phyloP scores from a whole-genome alignment of 345 rosid species.

The Eucalyptus cloeziana region DNA sequence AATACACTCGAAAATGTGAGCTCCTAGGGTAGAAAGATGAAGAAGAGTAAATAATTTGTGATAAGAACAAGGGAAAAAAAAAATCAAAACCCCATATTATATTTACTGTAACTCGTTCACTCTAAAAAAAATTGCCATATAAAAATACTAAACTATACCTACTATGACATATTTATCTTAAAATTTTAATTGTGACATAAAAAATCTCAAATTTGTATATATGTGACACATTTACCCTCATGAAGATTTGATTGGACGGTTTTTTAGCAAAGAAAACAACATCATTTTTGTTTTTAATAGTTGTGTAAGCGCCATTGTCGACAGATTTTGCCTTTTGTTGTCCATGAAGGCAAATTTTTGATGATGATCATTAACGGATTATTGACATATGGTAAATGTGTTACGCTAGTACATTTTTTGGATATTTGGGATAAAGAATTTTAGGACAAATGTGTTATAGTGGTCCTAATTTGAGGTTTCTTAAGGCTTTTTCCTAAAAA shows the following conservation, averaged over 20 bases:
- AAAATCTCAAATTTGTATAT: no score
- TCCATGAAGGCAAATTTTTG: background rate
- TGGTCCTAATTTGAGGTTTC: background rate
- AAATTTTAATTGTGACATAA: no score
- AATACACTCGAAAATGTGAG: accelerated
- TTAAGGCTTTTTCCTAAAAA: background rate
- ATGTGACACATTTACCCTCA: no score
- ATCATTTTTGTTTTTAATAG: accelerated
- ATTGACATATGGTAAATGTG: background rate
- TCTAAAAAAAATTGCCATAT: background rate
- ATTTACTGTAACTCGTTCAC: accelerated
- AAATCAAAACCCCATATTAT: no score
- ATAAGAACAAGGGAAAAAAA: background rate
- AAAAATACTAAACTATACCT: accelerated
- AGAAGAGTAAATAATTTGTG: background rate
- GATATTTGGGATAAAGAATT: accelerated
- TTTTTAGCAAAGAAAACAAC: no score
- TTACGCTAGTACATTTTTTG: no score
- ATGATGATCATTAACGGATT: background rate
- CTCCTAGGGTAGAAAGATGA: background rate
- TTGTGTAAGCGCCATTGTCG: background rate
- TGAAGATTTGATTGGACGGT: accelerated
- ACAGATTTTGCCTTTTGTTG: background rate
- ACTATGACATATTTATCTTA: accelerated
- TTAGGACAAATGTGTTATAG: no score